Base-by-base conservation (phyloP, 169 alveolate species). In the Plasmodium berghei region DNA sequence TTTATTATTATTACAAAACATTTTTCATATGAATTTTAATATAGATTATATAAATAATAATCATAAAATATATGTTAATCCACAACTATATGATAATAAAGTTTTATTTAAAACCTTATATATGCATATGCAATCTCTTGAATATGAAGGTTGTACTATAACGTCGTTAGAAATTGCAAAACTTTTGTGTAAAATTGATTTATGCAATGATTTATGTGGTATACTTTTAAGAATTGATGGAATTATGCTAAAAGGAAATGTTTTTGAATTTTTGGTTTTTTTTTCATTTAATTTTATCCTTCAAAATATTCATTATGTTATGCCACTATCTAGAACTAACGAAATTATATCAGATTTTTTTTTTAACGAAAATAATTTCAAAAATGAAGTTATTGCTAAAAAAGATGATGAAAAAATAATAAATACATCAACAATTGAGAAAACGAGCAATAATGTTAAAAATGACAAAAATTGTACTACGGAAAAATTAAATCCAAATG, bases 261-360 rank as follows among this genome's bases (percentile, higher is more conserved):
- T 75, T 16, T 63, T 48, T 45, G 88, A 75, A 5, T 75, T 75
- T 28, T 34, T 75, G 1, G 8, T 75, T 28, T 75, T 45, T 56
- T 75, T 75, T 18, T 75, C 88, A 1, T 75, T 75, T 46, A 75
- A 75, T 75, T 75, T 75, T 75, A 56, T 75, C 8, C 22, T 75
- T 6, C 88, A 75, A 63, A 75, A 75, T 75, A 34, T 61, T 16
- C 59, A 75, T 55, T 46, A 46, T 49, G 75, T 75, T 10, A 52
- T 75, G 14, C 75, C 88, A 5, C 56, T 58, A 10, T 8, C 52
- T 10, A 52, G 45, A 28, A 18, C 45, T 9, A 20, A n/a, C 8
- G 46, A 73, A 20, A 73, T 73, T 22, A 5, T 73, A 34, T 5
- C 9, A 16, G 20, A 16, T 12, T 52, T 52, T 52, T 12, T 16